Base-by-base conservation (phyloP, 2,329 filamentous ascomycete species). In the Plenodomus tracheiphilus region DNA sequence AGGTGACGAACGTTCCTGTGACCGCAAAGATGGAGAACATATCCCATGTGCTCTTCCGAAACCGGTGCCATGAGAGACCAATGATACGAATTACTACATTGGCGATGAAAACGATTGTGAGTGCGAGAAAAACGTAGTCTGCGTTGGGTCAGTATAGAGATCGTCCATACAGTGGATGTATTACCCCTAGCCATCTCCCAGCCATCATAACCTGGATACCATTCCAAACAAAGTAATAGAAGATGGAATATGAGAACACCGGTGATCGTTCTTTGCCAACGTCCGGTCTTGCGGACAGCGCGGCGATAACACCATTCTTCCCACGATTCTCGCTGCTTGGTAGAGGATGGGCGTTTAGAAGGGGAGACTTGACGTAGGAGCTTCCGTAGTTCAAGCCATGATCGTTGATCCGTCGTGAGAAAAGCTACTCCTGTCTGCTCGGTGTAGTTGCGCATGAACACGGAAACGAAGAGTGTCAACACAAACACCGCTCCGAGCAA, bases 371-470 rank as follows among this genome's bases (percentile, higher is more conserved):
- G 94, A 43, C 90, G 84, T 34, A 99, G 78, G 19, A 97, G 79
- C 74, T 99, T 99, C 48, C 94, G 84, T 59, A 99, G 75, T 71
- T 99, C 94, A 13, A 99, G 82, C 94, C 94, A 99, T 0, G 93
- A 96, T 61, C 94, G 86, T 70, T 99, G 94, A 64, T 99, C 94
- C 0, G 92, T 88, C 1, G 94, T 99, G 62, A 99, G 77, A 70
- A 93, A 99, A 2, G 94, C 94, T 37, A 99, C 94, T 1, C 94
- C 94, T 0, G 94, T 99, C 74, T 97, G 92, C 74, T 99, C 94
- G 0, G 94, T 99, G 74, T 99, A 99, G 71, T 97, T 99, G 53
- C 94, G 90, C 94, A 99, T 99, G 72, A 99, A 99, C 53, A 99
- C 94, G 47, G 94, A 97, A 40, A 99, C 95, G 72, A 99, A 99